Conservation (phyloP, 345 rosid species). For the Lepidium sativum region DNA sequence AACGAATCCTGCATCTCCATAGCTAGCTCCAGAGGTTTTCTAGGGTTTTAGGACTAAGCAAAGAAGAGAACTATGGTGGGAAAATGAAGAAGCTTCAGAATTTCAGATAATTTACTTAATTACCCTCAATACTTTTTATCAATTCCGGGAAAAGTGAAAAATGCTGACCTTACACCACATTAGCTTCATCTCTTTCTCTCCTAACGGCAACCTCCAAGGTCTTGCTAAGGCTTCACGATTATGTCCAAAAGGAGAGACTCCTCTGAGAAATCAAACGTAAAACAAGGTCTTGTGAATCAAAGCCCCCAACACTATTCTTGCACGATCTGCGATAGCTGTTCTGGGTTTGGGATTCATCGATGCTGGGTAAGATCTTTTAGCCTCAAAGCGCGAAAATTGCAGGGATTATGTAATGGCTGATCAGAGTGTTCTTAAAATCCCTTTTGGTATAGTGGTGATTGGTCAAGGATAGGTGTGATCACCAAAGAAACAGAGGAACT, state of each 20-base stretch:
- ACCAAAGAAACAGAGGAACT: constrained; percentile 57
- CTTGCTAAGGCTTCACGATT: constrained; percentile 10
- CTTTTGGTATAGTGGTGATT: constrained; percentile 78
- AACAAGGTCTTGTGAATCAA: constrained; percentile 12
- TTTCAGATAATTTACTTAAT: neutral
- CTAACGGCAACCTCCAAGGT: neutral
- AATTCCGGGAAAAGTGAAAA: neutral
- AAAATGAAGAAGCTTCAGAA: neutral
- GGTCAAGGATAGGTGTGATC: constrained; percentile 91
- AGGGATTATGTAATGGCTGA: neutral
- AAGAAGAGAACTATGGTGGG: neutral
- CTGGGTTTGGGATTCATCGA: constrained; percentile 68
- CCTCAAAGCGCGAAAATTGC: neutral
- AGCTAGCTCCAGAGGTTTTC: constrained; percentile 25
- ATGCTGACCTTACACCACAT: constrained; percentile 28
- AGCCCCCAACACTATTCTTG: constrained; percentile 28
- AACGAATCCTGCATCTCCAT: constrained; percentile 51
- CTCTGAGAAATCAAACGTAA: constrained; percentile 17
- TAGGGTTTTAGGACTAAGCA: neutral
- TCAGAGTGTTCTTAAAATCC: neutral
- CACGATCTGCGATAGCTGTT: constrained; percentile 38
- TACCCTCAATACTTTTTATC: neutral
- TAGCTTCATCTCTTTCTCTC: constrained; percentile 13
- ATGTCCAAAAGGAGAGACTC: constrained; percentile 33
- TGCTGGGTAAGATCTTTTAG: constrained; percentile 46